Evolutionary conservation across 169 alveolate species (phyloP).

Genomic region (Plasmodium ovale): DNA sequence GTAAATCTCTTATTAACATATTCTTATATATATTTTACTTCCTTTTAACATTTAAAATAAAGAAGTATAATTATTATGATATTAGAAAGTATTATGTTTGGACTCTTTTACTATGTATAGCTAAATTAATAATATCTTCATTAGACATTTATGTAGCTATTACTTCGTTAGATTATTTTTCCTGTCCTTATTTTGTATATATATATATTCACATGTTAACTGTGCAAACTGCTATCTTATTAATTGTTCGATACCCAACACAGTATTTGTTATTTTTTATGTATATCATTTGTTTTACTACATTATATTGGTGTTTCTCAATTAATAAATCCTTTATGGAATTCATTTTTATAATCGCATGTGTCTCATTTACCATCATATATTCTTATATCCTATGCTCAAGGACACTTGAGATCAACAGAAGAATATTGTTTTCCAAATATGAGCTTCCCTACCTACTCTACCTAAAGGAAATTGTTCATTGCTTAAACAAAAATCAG

Average conservation of each 20-base stretch:
- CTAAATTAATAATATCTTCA: constrained; percentile 31
- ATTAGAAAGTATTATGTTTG: constrained; percentile 72
- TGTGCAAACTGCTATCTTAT: constrained; percentile 54
- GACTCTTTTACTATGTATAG: constrained; percentile 61
- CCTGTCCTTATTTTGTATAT: constrained; percentile 48
- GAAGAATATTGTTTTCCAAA: constrained; percentile 82
- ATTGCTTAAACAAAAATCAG: constrained; percentile 10
- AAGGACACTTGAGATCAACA: constrained; percentile 78
- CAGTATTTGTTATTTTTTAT: constrained; percentile 47
- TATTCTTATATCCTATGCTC: constrained; percentile 76
- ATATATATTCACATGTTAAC: constrained; percentile 62
- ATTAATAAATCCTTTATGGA: constrained; percentile 57
- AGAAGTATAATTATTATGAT: constrained; percentile 19
- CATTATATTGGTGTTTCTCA: constrained; percentile 55
- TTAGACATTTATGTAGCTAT: constrained; percentile 52
- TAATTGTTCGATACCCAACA: constrained; percentile 72
- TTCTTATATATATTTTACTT: constrained; percentile 23
- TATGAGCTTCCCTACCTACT: constrained; percentile 82
- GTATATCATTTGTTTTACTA: constrained; percentile 27
- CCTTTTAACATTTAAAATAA: constrained; percentile 29
- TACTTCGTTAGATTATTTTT: constrained; percentile 48
- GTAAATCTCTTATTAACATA: constrained; percentile 13
- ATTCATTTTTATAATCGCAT: constrained; percentile 60
- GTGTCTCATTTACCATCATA: constrained; percentile 66
- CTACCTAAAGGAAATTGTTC: constrained; percentile 79